Percentiles rank a stretch among this genome's conserved stretches.
Evolutionary conservation across 1,284 basidiomycete species (phyloP).

Genomic region (Melampsora abietis-canadensis): DNA sequence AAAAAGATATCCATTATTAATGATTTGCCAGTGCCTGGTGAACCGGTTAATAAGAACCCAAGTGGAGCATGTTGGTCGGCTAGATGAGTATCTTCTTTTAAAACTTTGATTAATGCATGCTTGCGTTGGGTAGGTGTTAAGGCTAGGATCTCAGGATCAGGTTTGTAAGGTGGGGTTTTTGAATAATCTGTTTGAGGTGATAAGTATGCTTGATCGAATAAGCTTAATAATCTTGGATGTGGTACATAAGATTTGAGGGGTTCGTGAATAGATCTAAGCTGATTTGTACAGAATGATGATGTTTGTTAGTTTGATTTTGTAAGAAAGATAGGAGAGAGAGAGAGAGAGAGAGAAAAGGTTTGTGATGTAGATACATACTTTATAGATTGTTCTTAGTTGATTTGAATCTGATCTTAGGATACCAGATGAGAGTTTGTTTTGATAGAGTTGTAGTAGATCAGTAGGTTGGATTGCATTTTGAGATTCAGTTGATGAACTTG

Average conservation of each 20-base stretch:
- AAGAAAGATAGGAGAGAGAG: no score
- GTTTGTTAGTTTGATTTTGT: not conserved
- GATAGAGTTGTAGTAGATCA: conserved; percentile 26
- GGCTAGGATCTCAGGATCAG: not conserved
- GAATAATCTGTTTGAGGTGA: not conserved
- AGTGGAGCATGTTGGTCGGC: conserved; percentile 17
- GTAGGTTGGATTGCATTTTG: conserved; percentile 13
- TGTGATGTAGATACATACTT: not conserved
- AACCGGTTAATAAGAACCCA: not conserved
- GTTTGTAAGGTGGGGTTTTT: not conserved
- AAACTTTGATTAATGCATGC: conserved; percentile 11
- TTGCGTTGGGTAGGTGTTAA: not conserved
- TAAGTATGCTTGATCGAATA: conserved; percentile 25
- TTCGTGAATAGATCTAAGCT: conserved; percentile 27
- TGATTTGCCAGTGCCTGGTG: conserved; percentile 56
- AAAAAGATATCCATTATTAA: conserved; percentile 68
- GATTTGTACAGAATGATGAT: not conserved
- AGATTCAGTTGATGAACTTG: no score
- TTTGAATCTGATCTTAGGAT: conserved; percentile 1
- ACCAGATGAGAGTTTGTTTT: conserved; percentile 3
- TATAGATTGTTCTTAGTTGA: conserved; percentile 19
- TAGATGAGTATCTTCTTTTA: conserved; percentile 7
- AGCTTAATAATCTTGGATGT: conserved; percentile 15
- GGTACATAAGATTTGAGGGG: conserved; percentile 20
- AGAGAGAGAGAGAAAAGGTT: not conserved